Conservation (phyloP, 768 basidiomycete species). For the Russula dissimulans region DNA sequence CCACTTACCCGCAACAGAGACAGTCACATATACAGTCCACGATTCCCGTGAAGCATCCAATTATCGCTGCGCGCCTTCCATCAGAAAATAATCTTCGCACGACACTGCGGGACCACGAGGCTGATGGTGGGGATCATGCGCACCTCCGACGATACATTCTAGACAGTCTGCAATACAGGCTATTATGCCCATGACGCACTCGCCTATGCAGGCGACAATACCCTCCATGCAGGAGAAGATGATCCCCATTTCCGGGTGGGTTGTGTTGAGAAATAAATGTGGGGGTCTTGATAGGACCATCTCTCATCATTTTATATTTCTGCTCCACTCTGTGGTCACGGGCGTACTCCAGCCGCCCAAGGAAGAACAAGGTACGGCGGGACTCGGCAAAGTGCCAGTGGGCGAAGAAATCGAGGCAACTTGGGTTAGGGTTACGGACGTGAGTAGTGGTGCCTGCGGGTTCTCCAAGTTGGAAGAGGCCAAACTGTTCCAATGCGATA, state of each 20-base stretch:
- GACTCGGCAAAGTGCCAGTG: too few species aligned
- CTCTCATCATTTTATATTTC: background rate
- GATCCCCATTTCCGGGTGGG: background rate
- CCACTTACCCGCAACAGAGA: conserved; percentile 35
- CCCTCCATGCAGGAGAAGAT: conserved; percentile 15
- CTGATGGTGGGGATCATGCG: background rate
- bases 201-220: conserved; percentile 36
- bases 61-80: conserved; percentile 28
- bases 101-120: background rate
- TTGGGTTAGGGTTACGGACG: too few species aligned
- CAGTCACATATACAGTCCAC: conserved; percentile 37
- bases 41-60: conserved; percentile 32
- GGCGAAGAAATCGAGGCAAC: too few species aligned
- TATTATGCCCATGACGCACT: conserved; percentile 32
- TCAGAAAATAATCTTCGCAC: background rate
- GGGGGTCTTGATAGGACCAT: background rate
- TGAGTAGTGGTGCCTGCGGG: too few species aligned
- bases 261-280: background rate
- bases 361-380: too few species aligned
- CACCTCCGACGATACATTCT: conserved; percentile 40
- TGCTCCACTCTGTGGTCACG: too few species aligned
- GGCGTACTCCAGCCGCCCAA: too few species aligned
- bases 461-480: too few species aligned
- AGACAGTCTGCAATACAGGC: conserved; percentile 34
- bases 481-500: too few species aligned